Evolutionary conservation across 2,329 filamentous ascomycete genomes (phyloP), one percentile per base, ranked within the genome.

Genomic region (Tolypocladium endophyticum): DNA sequence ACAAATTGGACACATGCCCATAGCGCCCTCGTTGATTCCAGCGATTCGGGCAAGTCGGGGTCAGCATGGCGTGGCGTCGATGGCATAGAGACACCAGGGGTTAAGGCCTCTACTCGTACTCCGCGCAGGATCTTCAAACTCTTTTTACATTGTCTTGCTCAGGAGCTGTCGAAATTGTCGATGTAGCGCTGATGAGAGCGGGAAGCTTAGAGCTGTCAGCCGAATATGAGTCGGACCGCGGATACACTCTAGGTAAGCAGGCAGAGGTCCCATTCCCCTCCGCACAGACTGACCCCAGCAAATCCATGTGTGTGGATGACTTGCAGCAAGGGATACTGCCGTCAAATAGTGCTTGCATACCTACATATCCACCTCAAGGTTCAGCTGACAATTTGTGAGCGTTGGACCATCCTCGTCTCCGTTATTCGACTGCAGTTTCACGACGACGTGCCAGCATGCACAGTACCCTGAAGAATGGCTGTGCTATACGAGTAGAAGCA

Each of bases 31-130:
- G 41, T 59, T 45, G 47, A 45, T 52, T 55, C 43, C 41, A 56
- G 36, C 57, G 58, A 60, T 45, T 55, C 55, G 43, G 41, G 30
- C n/a, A n/a, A n/a, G 30, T 18, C 7, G 12, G 50, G 50, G n/a
- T 53, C 28, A 35, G 59, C 59, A 56, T 59, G 59, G 59, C 53
- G 57, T 62, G 59, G 59, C 59, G 54, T 52, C 52, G 20, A 11
- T 30, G 9, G 50, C 50, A 30, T 20, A 16, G 28, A 33, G 11
- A 35, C 9, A 3, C 25, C 25, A 28, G 35, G 35, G 35, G 20
- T 6, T 14, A 43, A 20, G 18, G 39, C 7, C 20, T 1, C 16
- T n/a, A 41, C 6, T 41, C 38, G 38, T 41, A 6, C 4, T 41
- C 16, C 20, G 39, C 7, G 39, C 39, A 8, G 20, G 39, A 43